Percentiles rank a stretch among this genome's conserved stretches.
Conservation (phyloP, 176 grass and related monocot genomes). For the Triticum dicoccoides region DNA sequence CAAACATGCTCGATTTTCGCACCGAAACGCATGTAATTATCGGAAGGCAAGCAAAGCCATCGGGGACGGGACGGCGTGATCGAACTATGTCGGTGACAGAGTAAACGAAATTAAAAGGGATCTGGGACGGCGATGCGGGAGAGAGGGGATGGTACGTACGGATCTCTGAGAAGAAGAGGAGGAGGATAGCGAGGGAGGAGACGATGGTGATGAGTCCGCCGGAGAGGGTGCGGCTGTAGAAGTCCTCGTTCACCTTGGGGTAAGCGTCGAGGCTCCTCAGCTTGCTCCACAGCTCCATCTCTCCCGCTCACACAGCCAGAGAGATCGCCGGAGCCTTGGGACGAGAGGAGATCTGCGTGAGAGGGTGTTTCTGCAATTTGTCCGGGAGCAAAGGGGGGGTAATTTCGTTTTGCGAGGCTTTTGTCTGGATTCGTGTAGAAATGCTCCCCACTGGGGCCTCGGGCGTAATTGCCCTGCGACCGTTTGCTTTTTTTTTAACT, state of each 20-base stretch:
- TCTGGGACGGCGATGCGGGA: background rate
- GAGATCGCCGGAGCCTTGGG: constrained; percentile 24
- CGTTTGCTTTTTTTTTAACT: background rate
- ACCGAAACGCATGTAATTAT: background rate
- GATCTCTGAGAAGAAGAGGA: constrained; percentile 98
- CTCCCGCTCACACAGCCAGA: constrained; percentile 15
- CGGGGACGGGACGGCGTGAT: background rate
- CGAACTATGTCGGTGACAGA: background rate
- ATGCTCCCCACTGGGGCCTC: background rate
- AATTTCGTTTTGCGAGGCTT: constrained; percentile 28
- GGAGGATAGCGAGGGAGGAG: constrained; percentile 78
- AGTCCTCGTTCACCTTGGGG: constrained; percentile 99
- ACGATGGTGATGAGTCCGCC: constrained; percentile 92
- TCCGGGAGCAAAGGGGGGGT: background rate
- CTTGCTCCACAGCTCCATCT: constrained; percentile 87
- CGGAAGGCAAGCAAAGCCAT: background rate
- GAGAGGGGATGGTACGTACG: constrained; percentile 43
- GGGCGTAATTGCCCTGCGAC: background rate
- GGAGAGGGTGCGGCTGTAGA: constrained; percentile 95
- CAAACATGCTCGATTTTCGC: background rate
- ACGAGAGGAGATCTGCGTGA: constrained; percentile 47
- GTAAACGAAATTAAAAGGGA: constrained; percentile 22
- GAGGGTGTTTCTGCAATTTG: constrained; percentile 47
- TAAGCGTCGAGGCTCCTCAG: constrained; percentile 91
- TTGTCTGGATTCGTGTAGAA: constrained; percentile 26